Evolutionary conservation across 345 rosid genomes (phyloP).

Genomic region (Erucastrum elatum): DNA sequence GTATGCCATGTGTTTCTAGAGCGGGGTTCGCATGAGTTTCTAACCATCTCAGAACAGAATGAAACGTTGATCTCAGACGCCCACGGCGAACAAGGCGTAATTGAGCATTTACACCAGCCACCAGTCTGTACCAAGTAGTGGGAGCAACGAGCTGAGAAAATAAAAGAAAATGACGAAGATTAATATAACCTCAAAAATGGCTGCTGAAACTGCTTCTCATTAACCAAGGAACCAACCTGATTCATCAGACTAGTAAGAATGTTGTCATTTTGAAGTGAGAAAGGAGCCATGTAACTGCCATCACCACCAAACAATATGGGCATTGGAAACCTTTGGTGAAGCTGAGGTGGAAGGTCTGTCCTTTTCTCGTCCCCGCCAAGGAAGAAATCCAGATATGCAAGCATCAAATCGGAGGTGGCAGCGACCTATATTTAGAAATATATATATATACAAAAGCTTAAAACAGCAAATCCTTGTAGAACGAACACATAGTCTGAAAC

Average conservation of each 20-base stretch:
- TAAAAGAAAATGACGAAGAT: slow-evolving; percentile 10
- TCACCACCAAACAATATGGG: slow-evolving; percentile 91
- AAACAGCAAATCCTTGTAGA: neutral
- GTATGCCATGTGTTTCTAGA: slow-evolving; percentile 59
- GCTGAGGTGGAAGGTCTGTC: slow-evolving; percentile 82
- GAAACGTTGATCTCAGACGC: slow-evolving; percentile 65
- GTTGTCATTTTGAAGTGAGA: slow-evolving; percentile 90
- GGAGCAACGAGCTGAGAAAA: slow-evolving; percentile 71
- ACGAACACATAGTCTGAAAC: slow-evolving; percentile 20
- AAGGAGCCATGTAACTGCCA: slow-evolving; percentile 97
- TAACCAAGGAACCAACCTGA: slow-evolving; percentile 58
- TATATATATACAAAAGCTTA: neutral
- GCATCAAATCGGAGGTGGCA: slow-evolving; percentile 93
- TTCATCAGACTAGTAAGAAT: slow-evolving; percentile 86
- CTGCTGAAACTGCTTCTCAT: slow-evolving; percentile 17
- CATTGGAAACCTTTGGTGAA: slow-evolving; percentile 78
- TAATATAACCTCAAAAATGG: slow-evolving; percentile 29
- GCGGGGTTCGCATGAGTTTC: slow-evolving; percentile 93
- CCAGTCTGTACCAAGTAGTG: slow-evolving; percentile 90
- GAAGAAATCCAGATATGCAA: slow-evolving; percentile 94
- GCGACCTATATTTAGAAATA: slow-evolving; percentile 62
- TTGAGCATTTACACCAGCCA: slow-evolving; percentile 97
- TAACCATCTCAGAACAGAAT: slow-evolving; percentile 76
- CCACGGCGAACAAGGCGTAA: slow-evolving; percentile 89
- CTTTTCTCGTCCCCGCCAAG: slow-evolving; percentile 99